Evolutionary conservation across 1,284 basidiomycete species (phyloP).

Genomic region (Cutaneotrichosporon dermatis): DNA sequence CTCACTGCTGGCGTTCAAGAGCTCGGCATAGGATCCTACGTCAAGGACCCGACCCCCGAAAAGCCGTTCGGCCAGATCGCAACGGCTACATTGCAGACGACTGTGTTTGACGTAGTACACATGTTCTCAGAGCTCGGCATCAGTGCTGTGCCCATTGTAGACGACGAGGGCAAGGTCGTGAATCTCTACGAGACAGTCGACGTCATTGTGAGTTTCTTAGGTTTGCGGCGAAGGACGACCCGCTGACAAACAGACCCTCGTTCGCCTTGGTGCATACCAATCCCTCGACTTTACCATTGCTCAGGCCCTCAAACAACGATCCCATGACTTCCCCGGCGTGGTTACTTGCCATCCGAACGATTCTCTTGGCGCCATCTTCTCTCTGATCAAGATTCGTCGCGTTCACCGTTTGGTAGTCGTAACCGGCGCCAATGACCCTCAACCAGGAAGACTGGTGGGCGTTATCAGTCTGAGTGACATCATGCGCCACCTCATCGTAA

Average conservation of each 20-base stretch:
- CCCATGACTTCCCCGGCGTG: constrained; percentile 90
- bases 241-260: constrained; percentile 64
- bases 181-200: constrained; percentile 99
- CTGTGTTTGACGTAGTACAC: constrained; percentile 97
- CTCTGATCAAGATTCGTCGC: constrained; percentile 85
- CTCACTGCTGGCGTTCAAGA: constrained; percentile 62
- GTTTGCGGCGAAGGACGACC: too few relatives aligned
- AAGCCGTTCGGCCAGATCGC: constrained; percentile 84
- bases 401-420: constrained; percentile 93
- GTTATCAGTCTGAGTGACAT: constrained; percentile 90
- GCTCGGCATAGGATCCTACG: constrained; percentile 91
- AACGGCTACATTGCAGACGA: constrained; percentile 84
- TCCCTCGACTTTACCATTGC: constrained; percentile 91
- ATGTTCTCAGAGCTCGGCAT: constrained; percentile 96
- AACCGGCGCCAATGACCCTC: constrained; percentile 51
- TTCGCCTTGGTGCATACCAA: constrained; percentile 91
- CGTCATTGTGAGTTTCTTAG: constrained; percentile 73
- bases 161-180: constrained; percentile 87
- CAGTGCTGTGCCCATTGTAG: constrained; percentile 93
- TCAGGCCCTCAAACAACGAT: constrained; percentile 85
- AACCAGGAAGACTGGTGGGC: constrained; percentile 68
- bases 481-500: constrained; percentile 69
- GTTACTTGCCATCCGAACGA: constrained; percentile 92
- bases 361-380: constrained; percentile 85
- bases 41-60: constrained; percentile 42